Evolutionary conservation across 345 rosid species (phyloP).

Genomic region (Durio zibethinus): DNA sequence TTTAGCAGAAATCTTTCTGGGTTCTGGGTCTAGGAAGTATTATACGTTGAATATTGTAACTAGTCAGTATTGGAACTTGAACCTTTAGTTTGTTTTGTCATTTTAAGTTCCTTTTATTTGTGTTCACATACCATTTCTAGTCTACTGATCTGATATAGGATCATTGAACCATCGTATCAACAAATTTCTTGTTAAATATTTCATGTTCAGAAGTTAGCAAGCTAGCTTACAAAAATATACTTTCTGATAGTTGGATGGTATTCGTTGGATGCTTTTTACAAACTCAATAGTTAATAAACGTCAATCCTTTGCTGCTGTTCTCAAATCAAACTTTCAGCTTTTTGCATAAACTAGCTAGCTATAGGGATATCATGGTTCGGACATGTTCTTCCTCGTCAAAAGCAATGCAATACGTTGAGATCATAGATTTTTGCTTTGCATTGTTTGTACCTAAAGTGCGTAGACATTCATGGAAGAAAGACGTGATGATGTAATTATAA

Average conservation of each 20-base stretch:
- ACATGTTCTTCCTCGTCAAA: too few relatives aligned
- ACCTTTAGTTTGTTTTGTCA: background rate
- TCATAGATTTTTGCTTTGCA: background rate
- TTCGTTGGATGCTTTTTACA: background rate
- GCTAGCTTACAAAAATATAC: background rate
- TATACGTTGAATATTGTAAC: background rate
- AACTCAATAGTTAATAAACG: background rate
- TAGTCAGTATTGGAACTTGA: background rate
- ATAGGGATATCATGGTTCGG: background rate
- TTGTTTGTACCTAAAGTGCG: background rate
- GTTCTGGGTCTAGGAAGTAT: background rate
- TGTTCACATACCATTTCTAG: too few relatives aligned
- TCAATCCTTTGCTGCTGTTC: background rate
- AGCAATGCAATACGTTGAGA: background rate
- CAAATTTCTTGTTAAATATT: background rate
- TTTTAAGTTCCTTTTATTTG: too few relatives aligned
- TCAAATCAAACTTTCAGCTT: background rate
- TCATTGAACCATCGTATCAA: background rate
- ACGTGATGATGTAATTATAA: background rate
- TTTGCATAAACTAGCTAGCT: background rate
- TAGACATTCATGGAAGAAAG: background rate
- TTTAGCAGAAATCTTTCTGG: background rate
- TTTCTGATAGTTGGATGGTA: background rate
- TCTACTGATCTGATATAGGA: background rate
- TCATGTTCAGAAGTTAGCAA: slow-evolving; percentile 9